Conservation (phyloP, 2,329 filamentous ascomycete species). For the Lachnellula hyalina region DNA sequence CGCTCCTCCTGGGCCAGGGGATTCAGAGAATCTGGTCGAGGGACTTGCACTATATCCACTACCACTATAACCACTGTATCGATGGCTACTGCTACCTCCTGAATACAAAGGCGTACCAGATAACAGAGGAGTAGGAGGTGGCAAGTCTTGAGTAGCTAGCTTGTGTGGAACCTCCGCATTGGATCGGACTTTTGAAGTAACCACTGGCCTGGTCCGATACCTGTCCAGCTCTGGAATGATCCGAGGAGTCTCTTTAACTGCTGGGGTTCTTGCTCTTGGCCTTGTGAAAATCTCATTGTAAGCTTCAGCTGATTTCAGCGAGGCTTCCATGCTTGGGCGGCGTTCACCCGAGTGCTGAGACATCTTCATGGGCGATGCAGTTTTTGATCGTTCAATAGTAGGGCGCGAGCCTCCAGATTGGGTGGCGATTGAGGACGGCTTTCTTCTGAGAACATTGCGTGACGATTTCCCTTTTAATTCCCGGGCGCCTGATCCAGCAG, state of each 20-base stretch:
- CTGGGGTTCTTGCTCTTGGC: conserved; percentile 15
- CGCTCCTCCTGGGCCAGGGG: conserved; percentile 58
- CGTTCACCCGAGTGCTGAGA: conserved; percentile 10
- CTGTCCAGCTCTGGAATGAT: conserved; percentile 53
- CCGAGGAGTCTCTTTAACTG: conserved; percentile 35
- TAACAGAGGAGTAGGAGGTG: conserved; percentile 62
- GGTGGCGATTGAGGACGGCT: conserved; percentile 43
- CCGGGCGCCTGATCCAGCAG: conserved; percentile 5
- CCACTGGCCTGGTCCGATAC: conserved; percentile 44
- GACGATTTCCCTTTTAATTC: conserved; percentile 27
- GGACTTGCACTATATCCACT: conserved; percentile 63
- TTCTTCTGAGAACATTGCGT: conserved; percentile 45
- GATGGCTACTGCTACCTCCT: conserved; percentile 39
- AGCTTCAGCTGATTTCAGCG: conserved; percentile 26
- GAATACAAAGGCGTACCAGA: conserved; percentile 39
- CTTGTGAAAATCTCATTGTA: conserved; percentile 39
- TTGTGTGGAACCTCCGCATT: conserved; percentile 47
- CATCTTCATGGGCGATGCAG: conserved; percentile 19
- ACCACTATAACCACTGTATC: conserved; percentile 30
- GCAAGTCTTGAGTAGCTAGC: conserved; percentile 58
- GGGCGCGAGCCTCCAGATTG: conserved; percentile 25
- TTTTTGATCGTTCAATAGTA: conserved; percentile 21
- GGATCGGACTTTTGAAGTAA: conserved; percentile 28
- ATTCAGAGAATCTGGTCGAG: conserved; percentile 71
- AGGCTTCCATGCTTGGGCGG: conserved; percentile 21